Evolutionary conservation across 164 flowering plant species (phyloP), one percentile per base, ranked within the genome.

Genomic region (Stephania yunnanensis): DNA sequence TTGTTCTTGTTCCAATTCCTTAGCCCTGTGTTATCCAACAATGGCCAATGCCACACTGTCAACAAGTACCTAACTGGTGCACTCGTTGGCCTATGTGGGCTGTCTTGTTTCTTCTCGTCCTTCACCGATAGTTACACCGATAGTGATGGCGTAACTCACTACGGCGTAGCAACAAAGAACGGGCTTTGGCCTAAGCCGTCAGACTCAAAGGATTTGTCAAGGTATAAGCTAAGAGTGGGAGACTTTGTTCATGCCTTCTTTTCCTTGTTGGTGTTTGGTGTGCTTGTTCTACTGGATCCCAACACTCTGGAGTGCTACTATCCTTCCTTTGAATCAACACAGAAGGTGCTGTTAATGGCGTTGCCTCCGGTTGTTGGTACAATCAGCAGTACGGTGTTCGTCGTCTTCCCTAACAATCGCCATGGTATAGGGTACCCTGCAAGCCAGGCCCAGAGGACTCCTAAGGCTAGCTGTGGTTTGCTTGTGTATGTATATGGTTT

Each of bases 361-460:
- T 64, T 91, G 87, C 99, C 99, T 6, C 90, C 97, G 1, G 90
- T 81, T 10, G 70, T 89, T 9, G 98, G 96, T 15, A 83, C 78
- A 0, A 7, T 87, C 8, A 75, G 93, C 1, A 76, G 91, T n/a
- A 46, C 67, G 0, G 86, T 92, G 8, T 92, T 91, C 78, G 69
- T 80, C 73, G 0, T 84, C 55, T 95, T 93, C 74, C 98, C 97
- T 1, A 86, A 86, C 78, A 88, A 75, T 0, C 89, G 98, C 65
- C 92, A 90, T 78, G 97, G 97, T 11, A 88, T 95, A 50, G 98
- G 98, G 48, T 87, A 92, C 80, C 87, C 90, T 74, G 36, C 84
- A 68, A 75, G 71, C 73, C 68, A 77, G 68, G 46, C 72, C 36
- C 76, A 36, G 13, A 46, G 50, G 46, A 36, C 42, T 36, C 67